Base-by-base conservation (phyloP, 371 early-diverging fungal species). In the Mucor piriformis region DNA sequence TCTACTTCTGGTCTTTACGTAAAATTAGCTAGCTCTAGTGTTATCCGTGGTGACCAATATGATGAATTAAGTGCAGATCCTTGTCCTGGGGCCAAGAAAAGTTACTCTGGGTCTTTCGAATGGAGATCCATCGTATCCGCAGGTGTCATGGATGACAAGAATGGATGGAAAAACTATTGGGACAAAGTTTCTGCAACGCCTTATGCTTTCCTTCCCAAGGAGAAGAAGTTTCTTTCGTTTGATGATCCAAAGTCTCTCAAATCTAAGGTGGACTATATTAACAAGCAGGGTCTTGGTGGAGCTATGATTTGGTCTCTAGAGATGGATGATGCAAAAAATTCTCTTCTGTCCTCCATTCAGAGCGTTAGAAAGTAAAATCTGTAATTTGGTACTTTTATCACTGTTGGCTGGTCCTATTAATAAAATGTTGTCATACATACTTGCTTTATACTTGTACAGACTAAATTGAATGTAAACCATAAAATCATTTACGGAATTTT, bases 271-370 rank as follows among this genome's bases (percentile, higher is more conserved):
- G 59, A 72, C 15, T 86, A 74, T 62, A 84, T 69, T 4, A 71
- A 66, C 13, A 52, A 66, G 10, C 64, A 81, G 20, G 61, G 70
- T 3, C 70, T 88, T 12, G 79, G 74, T 25, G 88, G 87, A 20
- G 73, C 82, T 37, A 79, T 85, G 76, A 61, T 88, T 13, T 89
- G 87, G 78, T 85, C 76, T 18, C 56, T 79, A 43, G 79, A 79
- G 61, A 79, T 79, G 80, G 78, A 78, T 49, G 75, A 74, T 42
- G 21, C 57, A 11, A 48, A 63, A 3, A 25, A 74, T 46, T 54
- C 67, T 32, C 59, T 78, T 3, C 54, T 78, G 33, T 66, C 62
- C 13, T 51, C 75, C 3, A 57, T 78, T 25, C 78, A 78, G 56
- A 61, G 54, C 42, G 61, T 74, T 16, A 67, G 77, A 53, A 34